Evolutionary conservation across 129 eudicot species (phyloP).

Genomic region (Ambrosia trifida): DNA sequence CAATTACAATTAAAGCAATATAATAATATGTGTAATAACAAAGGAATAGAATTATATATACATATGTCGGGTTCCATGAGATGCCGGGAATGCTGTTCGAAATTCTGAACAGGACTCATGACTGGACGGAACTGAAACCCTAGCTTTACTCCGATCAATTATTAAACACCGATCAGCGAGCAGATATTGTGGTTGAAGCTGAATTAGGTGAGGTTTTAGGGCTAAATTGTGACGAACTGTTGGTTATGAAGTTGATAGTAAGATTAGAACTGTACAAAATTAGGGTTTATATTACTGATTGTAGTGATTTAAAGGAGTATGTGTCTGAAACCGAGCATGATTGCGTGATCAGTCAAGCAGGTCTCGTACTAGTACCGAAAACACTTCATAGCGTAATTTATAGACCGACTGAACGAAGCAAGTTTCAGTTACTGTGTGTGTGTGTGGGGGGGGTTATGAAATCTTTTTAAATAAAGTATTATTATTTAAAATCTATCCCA

Average conservation of each 20-base stretch:
- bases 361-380: neutral
- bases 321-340: conserved; percentile 4
- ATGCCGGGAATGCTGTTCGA: conserved; percentile 93
- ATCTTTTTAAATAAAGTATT: too few species aligned
- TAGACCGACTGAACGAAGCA: neutral
- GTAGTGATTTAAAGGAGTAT: neutral
- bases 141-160: conserved; percentile 33
- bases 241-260: conserved; percentile 13
- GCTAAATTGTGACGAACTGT: conserved; percentile 26
- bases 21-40: too few species aligned
- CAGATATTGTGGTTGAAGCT: conserved; percentile 3
- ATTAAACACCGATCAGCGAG: conserved; percentile 18
- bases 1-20: neutral
- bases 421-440: neutral
- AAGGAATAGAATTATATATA: conserved; percentile 24
- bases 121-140: conserved; percentile 36
- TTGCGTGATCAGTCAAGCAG: conserved; percentile 14
- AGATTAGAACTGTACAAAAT: conserved; percentile 11
- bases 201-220: conserved; percentile 35
- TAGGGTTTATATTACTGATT: conserved; percentile 1
- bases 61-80: conserved; percentile 82
- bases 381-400: neutral
- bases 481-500: too few species aligned
- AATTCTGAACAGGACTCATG: conserved; percentile 97
- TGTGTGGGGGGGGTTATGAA: neutral